Evolutionary conservation across 805 yeast species (phyloP).

Genomic region (Candida anglica): DNA sequence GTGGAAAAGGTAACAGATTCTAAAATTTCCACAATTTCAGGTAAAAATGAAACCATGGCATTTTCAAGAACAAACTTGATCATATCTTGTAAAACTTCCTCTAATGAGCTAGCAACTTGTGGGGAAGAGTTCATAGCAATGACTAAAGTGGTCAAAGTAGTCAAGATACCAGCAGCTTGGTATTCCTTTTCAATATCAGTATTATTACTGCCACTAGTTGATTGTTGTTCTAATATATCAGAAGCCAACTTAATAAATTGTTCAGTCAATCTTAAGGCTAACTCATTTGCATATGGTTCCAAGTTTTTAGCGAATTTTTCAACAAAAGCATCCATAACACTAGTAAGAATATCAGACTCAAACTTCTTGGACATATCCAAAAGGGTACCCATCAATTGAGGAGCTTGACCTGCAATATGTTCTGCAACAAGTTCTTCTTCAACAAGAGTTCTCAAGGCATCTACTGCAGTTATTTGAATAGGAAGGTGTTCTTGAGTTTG

Average conservation of each 20-base stretch:
- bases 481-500: conserved; percentile 43
- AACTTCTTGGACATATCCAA: conserved; percentile 41
- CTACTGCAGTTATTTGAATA: conserved; percentile 48
- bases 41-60: conserved; percentile 35
- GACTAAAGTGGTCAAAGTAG: conserved; percentile 39
- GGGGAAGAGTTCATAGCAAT: conserved; percentile 40
- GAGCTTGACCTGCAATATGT: conserved; percentile 39
- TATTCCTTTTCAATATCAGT: conserved; percentile 35
- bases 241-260: conserved; percentile 71
- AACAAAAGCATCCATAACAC: conserved; percentile 43
- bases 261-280: conserved; percentile 52
- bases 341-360: conserved; percentile 41
- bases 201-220: conserved; percentile 11
- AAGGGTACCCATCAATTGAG: conserved; percentile 41
- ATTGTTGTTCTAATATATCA: conserved; percentile 41
- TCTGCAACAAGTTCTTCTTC: conserved; percentile 44
- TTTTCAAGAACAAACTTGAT: conserved; percentile 33
- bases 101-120: conserved; percentile 31
- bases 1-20: conserved; percentile 57
- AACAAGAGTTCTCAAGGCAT: conserved; percentile 46
- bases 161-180: conserved; percentile 41
- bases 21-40: conserved; percentile 40
- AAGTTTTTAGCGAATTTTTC: conserved; percentile 39
- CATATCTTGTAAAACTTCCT: conserved; percentile 28
- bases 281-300: conserved; percentile 39